Evolutionary conservation across 495 filamentous ascomycete genomes (phyloP), one percentile per base, ranked within the genome.

Genomic region (Aspergillus incahuasiensis): DNA sequence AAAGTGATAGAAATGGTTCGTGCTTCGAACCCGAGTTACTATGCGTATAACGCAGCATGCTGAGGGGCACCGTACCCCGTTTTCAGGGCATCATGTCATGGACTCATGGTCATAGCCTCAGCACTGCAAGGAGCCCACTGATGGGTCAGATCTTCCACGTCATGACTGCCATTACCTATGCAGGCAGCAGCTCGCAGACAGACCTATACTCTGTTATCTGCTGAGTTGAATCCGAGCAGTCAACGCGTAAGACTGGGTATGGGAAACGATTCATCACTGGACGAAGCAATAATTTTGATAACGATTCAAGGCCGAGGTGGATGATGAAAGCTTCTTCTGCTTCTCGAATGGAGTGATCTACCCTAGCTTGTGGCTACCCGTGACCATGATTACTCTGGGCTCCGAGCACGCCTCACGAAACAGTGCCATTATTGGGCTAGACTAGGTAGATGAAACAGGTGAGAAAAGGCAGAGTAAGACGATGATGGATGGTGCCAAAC

Each of bases 71-170:
- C 30, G 8, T 28, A 28, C 25, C 8, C 25, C 25, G 8, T 4
- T 4, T 4, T 28, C 43, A 47, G 19, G 52, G 9, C 32, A 35
- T 35, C 32, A 35, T 35, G 32, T 35, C 32, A 35, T 35, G 32
- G 32, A 35, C 32, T 35, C 32, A 40, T 40, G 38, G 38, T 30
- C 43, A 46, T 28, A 28, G 43, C 28, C 43, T 28, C 19, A 18
- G 16, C 15, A 32, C 40, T 44, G n/a, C n/a, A 32, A 16, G 13
- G n/a, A 21, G 16, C 25, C 25, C 8, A 28, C 30, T 35, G 30
- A 49, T 38, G 15, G 34, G 18, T 40, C n/a, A 5, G 24, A 54
- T 55, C 35, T 34, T 48, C 54, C 54, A 56, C 54, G 54, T 56
- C 54, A 56, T 56, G 44, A 56, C 38, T 46, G 28, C 28, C 40